Evolutionary conservation across 1,284 basidiomycete species (phyloP).

Genomic region (Gomphus sp.): DNA sequence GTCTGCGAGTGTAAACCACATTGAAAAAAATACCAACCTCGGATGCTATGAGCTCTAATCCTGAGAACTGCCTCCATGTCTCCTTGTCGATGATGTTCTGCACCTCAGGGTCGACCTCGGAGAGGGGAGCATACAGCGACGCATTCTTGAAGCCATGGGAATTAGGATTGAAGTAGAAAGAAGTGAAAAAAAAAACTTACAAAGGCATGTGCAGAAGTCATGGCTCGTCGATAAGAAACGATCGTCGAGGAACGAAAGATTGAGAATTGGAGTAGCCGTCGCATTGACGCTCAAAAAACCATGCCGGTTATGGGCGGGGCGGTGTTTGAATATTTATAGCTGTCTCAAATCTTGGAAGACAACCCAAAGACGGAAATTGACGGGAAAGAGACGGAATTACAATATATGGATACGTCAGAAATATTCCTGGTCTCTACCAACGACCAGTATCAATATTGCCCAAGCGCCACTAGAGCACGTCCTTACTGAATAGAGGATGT

Average conservation of each 20-base stretch:
- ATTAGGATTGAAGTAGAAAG: background rate
- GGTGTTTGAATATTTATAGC: background rate
- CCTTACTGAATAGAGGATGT: too few species aligned
- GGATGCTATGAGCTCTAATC: slow-evolving; percentile 93
- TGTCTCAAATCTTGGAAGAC: background rate
- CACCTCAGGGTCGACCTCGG: slow-evolving; percentile 90
- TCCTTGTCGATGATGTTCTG: slow-evolving; percentile 98
- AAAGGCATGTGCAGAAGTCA: slow-evolving; percentile 7
- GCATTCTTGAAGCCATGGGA: slow-evolving; percentile 61
- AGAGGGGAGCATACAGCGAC: slow-evolving; percentile 78
- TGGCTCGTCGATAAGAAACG: background rate
- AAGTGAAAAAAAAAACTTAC: background rate
- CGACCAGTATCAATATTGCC: too few species aligned
- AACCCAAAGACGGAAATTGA: too few species aligned
- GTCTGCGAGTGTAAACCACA: slow-evolving; percentile 7
- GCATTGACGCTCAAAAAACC: slow-evolving; percentile 1
- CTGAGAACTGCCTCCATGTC: slow-evolving; percentile 97
- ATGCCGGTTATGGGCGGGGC: background rate
- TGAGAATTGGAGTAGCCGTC: background rate
- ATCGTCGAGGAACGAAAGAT: background rate
- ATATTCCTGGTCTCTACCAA: too few species aligned
- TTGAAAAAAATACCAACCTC: slow-evolving; percentile 44
- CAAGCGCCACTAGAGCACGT: too few species aligned
- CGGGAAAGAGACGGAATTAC: too few species aligned
- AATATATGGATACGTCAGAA: too few species aligned